phyloP scores from a whole-genome alignment of 306 rosid species.

The Fragaria iinumae region DNA sequence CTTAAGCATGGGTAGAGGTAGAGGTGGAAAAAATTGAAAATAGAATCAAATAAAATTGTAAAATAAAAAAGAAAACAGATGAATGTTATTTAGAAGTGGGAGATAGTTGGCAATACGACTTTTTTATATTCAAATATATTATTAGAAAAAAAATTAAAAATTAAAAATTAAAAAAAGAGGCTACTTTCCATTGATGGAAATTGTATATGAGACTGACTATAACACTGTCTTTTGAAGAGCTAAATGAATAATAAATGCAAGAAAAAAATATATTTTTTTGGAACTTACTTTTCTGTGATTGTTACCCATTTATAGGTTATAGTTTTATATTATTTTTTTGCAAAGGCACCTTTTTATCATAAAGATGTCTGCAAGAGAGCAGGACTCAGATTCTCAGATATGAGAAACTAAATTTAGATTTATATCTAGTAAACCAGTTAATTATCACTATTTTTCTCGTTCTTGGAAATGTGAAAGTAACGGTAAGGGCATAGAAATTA shows the following conservation, averaged over 20 bases:
- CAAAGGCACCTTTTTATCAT: neutral
- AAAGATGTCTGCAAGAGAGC: neutral
- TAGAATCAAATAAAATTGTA: too few relatives aligned
- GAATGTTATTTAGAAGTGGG: too few relatives aligned
- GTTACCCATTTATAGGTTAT: neutral
- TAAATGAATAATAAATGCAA: neutral
- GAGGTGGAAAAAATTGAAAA: too few relatives aligned
- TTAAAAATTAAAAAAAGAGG: too few relatives aligned
- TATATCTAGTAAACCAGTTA: neutral
- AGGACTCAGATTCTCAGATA: neutral
- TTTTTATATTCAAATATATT: too few relatives aligned
- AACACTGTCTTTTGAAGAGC: neutral
- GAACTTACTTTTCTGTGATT: neutral
- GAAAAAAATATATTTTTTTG: neutral
- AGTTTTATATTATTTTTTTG: neutral
- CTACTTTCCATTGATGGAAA: neutral
- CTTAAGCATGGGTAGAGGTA: too few relatives aligned
- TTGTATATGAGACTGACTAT: neutral
- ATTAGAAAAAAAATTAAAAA: too few relatives aligned
- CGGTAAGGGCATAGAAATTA: slow-evolving; percentile 33
- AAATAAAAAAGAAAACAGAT: too few relatives aligned
- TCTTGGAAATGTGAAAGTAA: slow-evolving; percentile 14
- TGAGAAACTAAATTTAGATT: slow-evolving; percentile 2
- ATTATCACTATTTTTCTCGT: neutral
- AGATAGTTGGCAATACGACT: too few relatives aligned